A percentile compares a stretch with the other conserved stretches of the same genome.
phyloP scores from a whole-genome alignment of 1,139 yeast genomes.

The Protomyces macrosporus region DNA sequence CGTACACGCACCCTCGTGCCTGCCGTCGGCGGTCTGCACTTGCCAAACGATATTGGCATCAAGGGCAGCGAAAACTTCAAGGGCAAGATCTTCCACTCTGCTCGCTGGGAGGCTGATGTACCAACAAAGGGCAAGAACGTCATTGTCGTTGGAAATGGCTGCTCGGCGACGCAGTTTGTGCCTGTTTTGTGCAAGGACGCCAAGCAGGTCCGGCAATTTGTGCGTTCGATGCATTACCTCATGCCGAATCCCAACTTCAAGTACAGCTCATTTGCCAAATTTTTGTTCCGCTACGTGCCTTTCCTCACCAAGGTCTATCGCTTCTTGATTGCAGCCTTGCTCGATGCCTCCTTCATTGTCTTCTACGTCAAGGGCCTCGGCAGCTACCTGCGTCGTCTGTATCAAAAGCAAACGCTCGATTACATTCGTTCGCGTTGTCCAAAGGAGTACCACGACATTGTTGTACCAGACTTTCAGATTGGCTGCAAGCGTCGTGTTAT shows the following conservation, averaged over 20 bases:
- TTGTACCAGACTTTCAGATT: conserved; percentile 36
- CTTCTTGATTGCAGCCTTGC: conserved; percentile 4
- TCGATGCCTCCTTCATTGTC: conserved; percentile 18
- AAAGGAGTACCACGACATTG: conserved; percentile 32
- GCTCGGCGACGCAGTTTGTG: conserved; percentile 36
- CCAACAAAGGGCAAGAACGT: conserved; percentile 33
- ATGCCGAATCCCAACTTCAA: conserved; percentile 22
- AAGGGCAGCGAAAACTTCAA: conserved; percentile 35
- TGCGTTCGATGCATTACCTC: conserved; percentile 22
- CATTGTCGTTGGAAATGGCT: conserved; percentile 37
- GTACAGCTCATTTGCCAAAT: conserved; percentile 2
- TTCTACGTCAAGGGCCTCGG: conserved; percentile 19
- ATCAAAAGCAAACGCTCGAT: conserved; percentile 2
- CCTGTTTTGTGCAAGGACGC: conserved; percentile 28
- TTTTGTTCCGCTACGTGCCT: conserved; percentile 7
- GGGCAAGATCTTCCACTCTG: conserved; percentile 35
- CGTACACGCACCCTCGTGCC: conserved; percentile 28
- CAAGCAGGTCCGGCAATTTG: conserved; percentile 21
- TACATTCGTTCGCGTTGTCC: conserved; percentile 27
- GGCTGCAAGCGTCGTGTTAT: conserved; percentile 38
- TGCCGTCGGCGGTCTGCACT: conserved; percentile 34
- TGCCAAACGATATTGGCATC: conserved; percentile 33
- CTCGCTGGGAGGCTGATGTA: conserved; percentile 35
- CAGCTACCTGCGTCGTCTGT: conserved; percentile 6
- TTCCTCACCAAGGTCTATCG: conserved; percentile 13